Base-by-base conservation (phyloP, 2,329 filamentous ascomycete genomes). In the Colletotrichum tofieldiae region DNA sequence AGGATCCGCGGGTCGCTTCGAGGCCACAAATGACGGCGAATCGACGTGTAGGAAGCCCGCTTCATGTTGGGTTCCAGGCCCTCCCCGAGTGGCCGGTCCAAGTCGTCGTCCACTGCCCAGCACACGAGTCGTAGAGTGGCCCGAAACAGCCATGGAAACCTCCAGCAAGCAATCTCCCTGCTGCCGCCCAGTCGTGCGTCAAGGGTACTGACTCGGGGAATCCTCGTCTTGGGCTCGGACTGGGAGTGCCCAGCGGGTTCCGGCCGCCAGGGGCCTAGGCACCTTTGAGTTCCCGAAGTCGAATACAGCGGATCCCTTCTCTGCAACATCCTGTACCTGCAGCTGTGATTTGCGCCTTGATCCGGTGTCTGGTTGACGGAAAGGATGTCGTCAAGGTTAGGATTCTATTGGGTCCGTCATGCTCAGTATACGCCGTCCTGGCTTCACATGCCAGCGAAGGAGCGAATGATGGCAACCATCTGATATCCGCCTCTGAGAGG, bases 361-460 rank as follows among this genome's bases (percentile, higher is more conserved):
- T 71, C 55, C 60, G 43, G 59, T 55, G 16, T 45, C 60, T 60
- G 47, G 39, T 51, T 43, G 63, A 43, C 35, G 62, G 35, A 37
- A 20, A 32, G 49, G 9, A 4, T 14, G n/a, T 73, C 62, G 67
- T 66, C 23, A 51, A 61, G 55, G 29, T 60, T 51, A 43, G 41
- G 45, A 14, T 43, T 71, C 55, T 55, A 71, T 62, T 66, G 47
- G 67, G 45, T 55, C 62, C 20, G 60, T 29, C 39, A 56, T 71
- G 37, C 32, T 51, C 54, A 45, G 60, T 52, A 60, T 9, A 20
- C 23, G 2, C 23, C 23, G 23, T 26, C 1, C 41, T 32, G 32
- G 43, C 61, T 65, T 71, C 61, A 65, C 66, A 63, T 73, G 71
- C 45, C 55, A 71, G 47, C 29, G 47, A 59, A 23, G 11, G 35